Conservation (phyloP, 768 basidiomycete genomes). For the Kwoniella europaea region DNA sequence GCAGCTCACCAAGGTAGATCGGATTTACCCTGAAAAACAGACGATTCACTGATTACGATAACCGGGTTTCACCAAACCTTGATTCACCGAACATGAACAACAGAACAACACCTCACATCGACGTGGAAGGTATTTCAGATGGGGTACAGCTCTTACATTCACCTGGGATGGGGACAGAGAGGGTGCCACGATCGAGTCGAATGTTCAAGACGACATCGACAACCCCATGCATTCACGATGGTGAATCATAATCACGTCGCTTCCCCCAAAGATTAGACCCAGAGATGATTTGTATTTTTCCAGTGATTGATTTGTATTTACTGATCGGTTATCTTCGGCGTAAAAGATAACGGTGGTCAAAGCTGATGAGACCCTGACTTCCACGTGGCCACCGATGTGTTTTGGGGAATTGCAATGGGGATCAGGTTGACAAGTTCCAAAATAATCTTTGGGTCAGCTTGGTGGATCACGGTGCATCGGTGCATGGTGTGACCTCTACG, state of each 20-base stretch:
- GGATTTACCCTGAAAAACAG: background rate
- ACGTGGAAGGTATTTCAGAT: background rate
- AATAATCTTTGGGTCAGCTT: background rate
- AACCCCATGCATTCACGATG: background rate
- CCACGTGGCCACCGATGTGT: constrained; percentile 8
- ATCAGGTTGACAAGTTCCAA: background rate
- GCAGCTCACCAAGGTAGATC: background rate
- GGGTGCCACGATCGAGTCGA: background rate
- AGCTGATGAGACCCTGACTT: constrained; percentile 3
- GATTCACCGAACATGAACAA: background rate
- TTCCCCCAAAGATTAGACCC: constrained; percentile 2
- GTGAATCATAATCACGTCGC: background rate
- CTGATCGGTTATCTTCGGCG: constrained; percentile 24
- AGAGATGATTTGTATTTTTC: constrained; percentile 3
- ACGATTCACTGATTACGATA: constrained; percentile 2
- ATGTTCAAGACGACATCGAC: background rate
- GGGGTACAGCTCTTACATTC: background rate
- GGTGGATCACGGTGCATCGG: no score
- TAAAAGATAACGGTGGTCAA: constrained; percentile 13
- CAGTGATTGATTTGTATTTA: constrained; percentile 3
- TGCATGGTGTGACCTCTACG: no score
- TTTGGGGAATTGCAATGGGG: constrained; percentile 24
- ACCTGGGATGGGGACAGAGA: background rate
- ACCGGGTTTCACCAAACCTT: constrained; percentile 2
- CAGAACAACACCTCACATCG: background rate